Base-by-base conservation (phyloP, 2,329 filamentous ascomycete genomes). In the Calonectria hongkongensis region DNA sequence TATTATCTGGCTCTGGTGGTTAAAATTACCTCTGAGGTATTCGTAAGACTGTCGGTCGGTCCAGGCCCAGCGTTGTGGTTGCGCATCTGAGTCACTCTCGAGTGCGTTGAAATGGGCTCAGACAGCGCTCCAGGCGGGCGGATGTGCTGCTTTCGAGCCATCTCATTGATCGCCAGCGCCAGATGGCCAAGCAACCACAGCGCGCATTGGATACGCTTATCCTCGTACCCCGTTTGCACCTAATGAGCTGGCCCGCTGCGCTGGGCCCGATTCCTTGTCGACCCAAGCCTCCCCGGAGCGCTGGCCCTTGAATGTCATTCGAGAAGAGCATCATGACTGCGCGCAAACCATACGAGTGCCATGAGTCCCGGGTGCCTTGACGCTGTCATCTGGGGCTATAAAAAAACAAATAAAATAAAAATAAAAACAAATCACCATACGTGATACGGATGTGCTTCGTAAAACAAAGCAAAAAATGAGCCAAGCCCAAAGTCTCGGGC, bases 11-110 rank as follows among this genome's bases (percentile, higher is more conserved):
- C 41, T 58, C 64, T 66, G 28, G 72, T 78, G 39, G 71, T 78
- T 79, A 67, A 73, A 74, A 79, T 79, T 79, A 79, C 78, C 67
- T 73, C 76, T 62, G 72, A 68, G 62, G 70, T 78, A 79, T 79
- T 76, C 71, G 78, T 79, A 79, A 79, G 66, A 79, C 65, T 21
- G 13, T 12, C 36, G 21, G 43, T 45, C 36, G 41, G 39, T 30
- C 69, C 64, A 64, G 47, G 63, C 25, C 47, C 50, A 63, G 13
- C 7, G 41, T 47, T 66, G 48, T 71, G 50, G 69, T 66, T 48
- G 45, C 48, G 30, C 28, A 51, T 74, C 72, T 72, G 72, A 74
- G 66, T 74, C 72, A 74, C 69, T 58, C 28, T 54, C 21, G 15
- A 56, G 28, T 36, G 36, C 65, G 25, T 63, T 43, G 50, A 33